Base-by-base conservation (phyloP, 78 protist genomes). In the Polysphondylium violaceum region DNA sequence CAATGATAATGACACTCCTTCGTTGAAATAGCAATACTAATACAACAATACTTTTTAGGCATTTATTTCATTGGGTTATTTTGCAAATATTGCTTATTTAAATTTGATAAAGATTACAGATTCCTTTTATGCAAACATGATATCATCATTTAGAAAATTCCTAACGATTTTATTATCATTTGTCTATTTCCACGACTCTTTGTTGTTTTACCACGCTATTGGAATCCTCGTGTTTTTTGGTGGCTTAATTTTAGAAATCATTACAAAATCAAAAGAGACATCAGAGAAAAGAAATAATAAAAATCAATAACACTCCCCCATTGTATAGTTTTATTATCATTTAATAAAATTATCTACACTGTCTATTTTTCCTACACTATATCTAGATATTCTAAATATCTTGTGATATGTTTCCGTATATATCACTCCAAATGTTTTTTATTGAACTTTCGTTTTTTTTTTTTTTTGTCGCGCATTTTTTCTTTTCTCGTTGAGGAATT, bases 1-100 rank as follows among this genome's bases (percentile, higher is more conserved):
- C 23, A 31, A 61, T 29, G 6, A 33, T 61, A 29, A 6, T 6
- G 23, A 29, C 31, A 33, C 69, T 29, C n/a, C n/a, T n/a, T n/a
- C n/a, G n/a, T n/a, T n/a, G n/a, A n/a, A n/a, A 61, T 61, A 33
- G 5, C 11, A 16, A 29, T 33, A 29, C 23, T 29, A 4, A 61
- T 16, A 7, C 6, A 33, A 31, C 12, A 16, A 4, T 61, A 31
- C 6, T 17, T 33, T 61, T 21, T 44, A 68, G 75, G 19, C 6
- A 27, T 81, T 81, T 55, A 81, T 81, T 12, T 12, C 64, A 23
- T 47, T 81, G 7, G 89, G 89, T 7, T 81, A 81, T 68, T 81
- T 43, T 58, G 89, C 89, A 27, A 81, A 81, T 68, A 81, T 81
- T 17, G 65, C 89, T 35, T 81, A 56, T 56, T 40, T 81, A 31